These are phyloP conservation scores for Colletotrichum liriopes DNA, from an alignment of 2,329 filamentous ascomycete species.

Conservation along the genomic window DNA sequence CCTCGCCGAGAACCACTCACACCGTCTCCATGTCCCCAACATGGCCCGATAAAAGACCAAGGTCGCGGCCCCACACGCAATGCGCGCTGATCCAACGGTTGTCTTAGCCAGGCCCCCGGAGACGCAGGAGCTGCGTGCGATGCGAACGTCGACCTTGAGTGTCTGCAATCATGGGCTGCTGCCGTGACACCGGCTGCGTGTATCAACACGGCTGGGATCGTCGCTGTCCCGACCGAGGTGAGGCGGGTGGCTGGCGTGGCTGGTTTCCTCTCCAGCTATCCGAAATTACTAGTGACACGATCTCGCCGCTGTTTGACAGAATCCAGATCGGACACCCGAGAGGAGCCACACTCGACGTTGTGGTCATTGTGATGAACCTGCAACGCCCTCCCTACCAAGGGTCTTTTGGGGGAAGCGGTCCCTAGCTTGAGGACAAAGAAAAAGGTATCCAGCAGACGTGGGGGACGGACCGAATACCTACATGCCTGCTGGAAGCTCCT, in stretches of 20 bases:
- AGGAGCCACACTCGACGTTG: neutral
- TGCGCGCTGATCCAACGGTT: neutral
- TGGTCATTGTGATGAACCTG: slow-evolving; percentile 14
- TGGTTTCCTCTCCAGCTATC: slow-evolving; percentile 9
- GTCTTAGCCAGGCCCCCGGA: neutral
- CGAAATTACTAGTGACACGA: slow-evolving; percentile 25
- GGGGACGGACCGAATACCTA: neutral
- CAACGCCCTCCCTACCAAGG: neutral
- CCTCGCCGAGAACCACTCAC: neutral
- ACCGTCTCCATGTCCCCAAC: neutral
- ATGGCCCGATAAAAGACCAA: neutral
- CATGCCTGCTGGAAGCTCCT: neutral
- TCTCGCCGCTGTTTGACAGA: slow-evolving; percentile 35
- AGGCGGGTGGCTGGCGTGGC: slow-evolving; percentile 30
- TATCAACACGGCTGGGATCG: slow-evolving; percentile 25
- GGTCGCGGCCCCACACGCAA: neutral
- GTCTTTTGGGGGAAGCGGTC: neutral
- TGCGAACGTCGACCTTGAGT: neutral
- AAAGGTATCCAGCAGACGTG: neutral
- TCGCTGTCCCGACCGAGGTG: slow-evolving; percentile 2
- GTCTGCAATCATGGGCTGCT: neutral
- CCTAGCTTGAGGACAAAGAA: neutral
- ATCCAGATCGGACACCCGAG: slow-evolving; percentile 36
- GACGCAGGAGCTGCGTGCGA: neutral
- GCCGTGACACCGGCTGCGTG: neutral